These are phyloP conservation scores for Jaltomata sinuosa DNA, from an alignment of 257 asterid genomes.

Conservation along the genomic window DNA sequence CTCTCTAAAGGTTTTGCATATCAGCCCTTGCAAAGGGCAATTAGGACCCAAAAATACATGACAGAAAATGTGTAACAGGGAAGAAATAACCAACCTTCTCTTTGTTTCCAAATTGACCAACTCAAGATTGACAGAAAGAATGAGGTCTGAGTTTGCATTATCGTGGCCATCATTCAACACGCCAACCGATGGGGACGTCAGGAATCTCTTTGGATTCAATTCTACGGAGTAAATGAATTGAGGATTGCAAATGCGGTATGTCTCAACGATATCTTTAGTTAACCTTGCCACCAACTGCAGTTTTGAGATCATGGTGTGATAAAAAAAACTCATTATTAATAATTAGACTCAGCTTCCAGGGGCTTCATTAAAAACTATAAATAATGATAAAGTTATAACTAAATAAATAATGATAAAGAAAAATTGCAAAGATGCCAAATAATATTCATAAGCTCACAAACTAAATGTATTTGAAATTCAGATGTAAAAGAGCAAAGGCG, in stretches of 20 bases:
- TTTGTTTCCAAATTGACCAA: conserved; percentile 61
- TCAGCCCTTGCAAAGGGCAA: background rate
- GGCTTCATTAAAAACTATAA: background rate
- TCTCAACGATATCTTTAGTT: conserved; percentile 85
- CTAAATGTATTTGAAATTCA: background rate
- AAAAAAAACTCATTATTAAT: background rate
- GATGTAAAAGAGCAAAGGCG: background rate
- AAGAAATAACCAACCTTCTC: conserved; percentile 49
- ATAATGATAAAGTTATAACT: too few relatives aligned
- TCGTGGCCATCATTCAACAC: conserved; percentile 83
- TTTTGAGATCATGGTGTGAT: conserved; percentile 1
- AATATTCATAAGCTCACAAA: background rate
- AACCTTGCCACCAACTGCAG: conserved; percentile 87
- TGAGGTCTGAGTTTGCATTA: conserved; percentile 87
- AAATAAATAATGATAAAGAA: background rate
- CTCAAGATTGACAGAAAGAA: conserved; percentile 61
- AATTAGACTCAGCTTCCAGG: background rate
- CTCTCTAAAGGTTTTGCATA: background rate
- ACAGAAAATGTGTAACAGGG: background rate
- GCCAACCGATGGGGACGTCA: conserved; percentile 91
- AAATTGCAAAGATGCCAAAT: background rate
- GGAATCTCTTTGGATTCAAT: conserved; percentile 81
- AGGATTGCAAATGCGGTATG: conserved; percentile 82
- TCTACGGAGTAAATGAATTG: conserved; percentile 69
- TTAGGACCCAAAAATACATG: background rate